Evolutionary conservation across 2,329 filamentous ascomycete genomes (phyloP), one percentile per base, ranked within the genome.

Genomic region (Bipolaris zeicola): DNA sequence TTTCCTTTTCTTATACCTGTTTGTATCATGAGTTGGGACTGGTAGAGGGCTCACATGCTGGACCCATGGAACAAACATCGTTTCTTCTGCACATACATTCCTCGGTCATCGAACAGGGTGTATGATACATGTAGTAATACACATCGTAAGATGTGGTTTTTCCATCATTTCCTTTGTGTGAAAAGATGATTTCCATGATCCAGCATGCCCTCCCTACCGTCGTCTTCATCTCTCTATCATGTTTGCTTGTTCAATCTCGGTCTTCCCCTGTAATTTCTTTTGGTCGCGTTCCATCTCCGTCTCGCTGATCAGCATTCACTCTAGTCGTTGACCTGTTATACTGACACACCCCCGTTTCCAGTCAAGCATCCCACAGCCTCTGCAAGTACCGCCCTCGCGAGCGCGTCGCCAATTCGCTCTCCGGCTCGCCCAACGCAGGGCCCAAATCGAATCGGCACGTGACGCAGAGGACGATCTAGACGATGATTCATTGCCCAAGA

Each of bases 321-420:
- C 18, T 28, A 13, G 37, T n/a, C 3, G 10, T 33, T 26, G 50
- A 34, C 34, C 45, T 49, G 34, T 31, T 85, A 38, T 85, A 45
- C 60, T 63, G 51, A 62, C 49, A 34, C 24, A 22, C n/a, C 0
- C 11, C 24, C 10, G 0, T 37, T 36, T 20, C 5, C 24, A 66
- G 65, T 50, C 61, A 26, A 64, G 61, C 24, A 51, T 63, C n/a
- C 63, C 68, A 83, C 44, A 86, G 84, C 66, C 67, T 83, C 86
- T 96, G 69, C 95, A 94, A 73, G 87, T 94, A 34, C 88, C 90
- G 0, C 93, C 94, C 2, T 96, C 92, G 6, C 87, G 94, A 50
- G 94, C 94, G 6, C 87, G 94, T 48, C 83, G 92, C 52, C 92
- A 96, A 75, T 85, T 98, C n/a, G 93, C 92, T n/a, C 90, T 91